Percentiles rank a stretch among this genome's conserved stretches.
phyloP scores from a whole-genome alignment of 2,329 filamentous ascomycete genomes.

The Cladosporium cucumerinum region DNA sequence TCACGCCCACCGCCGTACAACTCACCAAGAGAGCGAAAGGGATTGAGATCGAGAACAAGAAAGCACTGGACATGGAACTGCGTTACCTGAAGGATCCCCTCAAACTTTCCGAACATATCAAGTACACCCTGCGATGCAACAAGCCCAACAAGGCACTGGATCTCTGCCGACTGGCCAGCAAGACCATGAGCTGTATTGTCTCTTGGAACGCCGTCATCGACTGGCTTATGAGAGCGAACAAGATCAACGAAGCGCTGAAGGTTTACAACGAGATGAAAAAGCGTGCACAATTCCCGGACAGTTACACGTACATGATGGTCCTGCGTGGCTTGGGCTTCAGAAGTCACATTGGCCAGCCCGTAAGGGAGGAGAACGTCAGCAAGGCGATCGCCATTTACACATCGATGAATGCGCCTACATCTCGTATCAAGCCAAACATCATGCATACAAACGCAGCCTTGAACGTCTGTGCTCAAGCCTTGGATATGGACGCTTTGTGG shows the following conservation, averaged over 20 bases:
- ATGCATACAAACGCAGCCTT: constrained; percentile 89
- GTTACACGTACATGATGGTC: constrained; percentile 78
- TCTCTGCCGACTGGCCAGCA: constrained; percentile 67
- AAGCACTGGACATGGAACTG: constrained; percentile 54
- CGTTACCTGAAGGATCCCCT: constrained; percentile 66
- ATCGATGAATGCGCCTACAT: constrained; percentile 63
- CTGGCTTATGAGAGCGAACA: constrained; percentile 61
- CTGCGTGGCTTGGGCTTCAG: constrained; percentile 65
- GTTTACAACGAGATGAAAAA: constrained; percentile 99
- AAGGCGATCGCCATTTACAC: constrained; percentile 75
- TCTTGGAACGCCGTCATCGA: constrained; percentile 86
- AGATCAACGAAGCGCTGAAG: constrained; percentile 65
- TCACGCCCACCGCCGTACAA: background rate
- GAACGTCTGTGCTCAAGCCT: constrained; percentile 70
- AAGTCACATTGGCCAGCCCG: constrained; percentile 36
- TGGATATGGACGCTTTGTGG: constrained; percentile 78
- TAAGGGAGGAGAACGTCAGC: constrained; percentile 57
- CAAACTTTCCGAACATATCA: constrained; percentile 67
- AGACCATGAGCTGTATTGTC: constrained; percentile 62
- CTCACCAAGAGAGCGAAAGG: constrained; percentile 1
- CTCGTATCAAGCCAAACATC: constrained; percentile 65
- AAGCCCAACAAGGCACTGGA: constrained; percentile 65
- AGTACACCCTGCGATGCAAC: constrained; percentile 55
- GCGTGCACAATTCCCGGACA: constrained; percentile 73
- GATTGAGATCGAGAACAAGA: constrained; percentile 20